Evolutionary conservation across 2,329 filamentous ascomycete species (phyloP), one percentile per base, ranked within the genome.

Genomic region (Rhexocercosporidium sp.): DNA sequence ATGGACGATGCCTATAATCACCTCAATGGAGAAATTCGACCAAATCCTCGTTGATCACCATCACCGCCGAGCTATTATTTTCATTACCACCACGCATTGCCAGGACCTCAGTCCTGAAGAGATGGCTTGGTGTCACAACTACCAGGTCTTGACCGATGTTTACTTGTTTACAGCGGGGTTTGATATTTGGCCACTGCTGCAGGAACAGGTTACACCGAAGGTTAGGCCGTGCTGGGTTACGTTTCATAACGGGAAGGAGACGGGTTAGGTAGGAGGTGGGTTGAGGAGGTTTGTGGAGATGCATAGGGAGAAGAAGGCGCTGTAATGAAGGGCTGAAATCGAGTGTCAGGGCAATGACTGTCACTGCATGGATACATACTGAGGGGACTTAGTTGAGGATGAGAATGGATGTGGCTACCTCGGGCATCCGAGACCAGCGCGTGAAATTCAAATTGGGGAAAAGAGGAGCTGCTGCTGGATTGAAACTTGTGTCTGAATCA

Each of bases 261-360:
- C 67, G 11, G 67, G 64, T 3, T 69, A 61, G 61, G 63, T 65
- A 14, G 64, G 61, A 25, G 67, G 67, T 6, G 64, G 67, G 12
- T 37, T 69, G 62, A 67, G 62, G 29, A 41, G 67, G 7, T 69
- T 69, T 57, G 16, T 69, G 54, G 64, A 69, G 29, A 29, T 66
- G 57, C 67, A 69, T 62, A n/a, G 29, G 37, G 64, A 47, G 51
- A 66, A 51, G 60, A 65, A 69, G 34, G 41, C n/a, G 16, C 51
- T 31, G 22, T 37, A 46, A 41, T 59, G 37, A 59, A n/a, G 8
- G 39, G 6, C n/a, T 7, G 8, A 20, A 44, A n/a, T 11, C 3
- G 41, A 18, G 41, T 44, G 18, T 16, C 18, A n/a, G 16, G n/a
- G 14, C 9, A 37, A 37, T 37, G 34, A 5, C 4, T 31, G 34